A percentile compares a stretch with the other conserved stretches of the same genome.
phyloP scores from a whole-genome alignment of 257 asterid genomes.

The Solanum habrochaites region DNA sequence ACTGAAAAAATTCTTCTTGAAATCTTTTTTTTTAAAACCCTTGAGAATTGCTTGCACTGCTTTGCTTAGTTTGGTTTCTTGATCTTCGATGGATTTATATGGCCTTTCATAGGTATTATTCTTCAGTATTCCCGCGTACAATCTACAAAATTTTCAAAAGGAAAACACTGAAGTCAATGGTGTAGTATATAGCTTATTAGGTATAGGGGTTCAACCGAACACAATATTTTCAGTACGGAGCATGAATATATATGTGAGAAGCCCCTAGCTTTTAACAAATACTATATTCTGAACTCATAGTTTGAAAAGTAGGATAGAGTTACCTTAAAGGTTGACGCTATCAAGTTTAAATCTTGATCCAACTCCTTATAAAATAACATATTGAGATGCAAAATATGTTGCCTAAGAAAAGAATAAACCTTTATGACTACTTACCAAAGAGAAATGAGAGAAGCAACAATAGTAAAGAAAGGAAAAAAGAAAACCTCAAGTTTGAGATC shows the following conservation, averaged over 20 bases:
- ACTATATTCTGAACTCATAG: background rate
- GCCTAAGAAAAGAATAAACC: background rate
- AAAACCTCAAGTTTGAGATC: slow-evolving; percentile 25
- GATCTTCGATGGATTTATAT: slow-evolving; percentile 16
- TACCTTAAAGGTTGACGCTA: background rate
- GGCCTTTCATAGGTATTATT: slow-evolving; percentile 17
- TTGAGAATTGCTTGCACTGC: slow-evolving; percentile 28
- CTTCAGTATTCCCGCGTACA: slow-evolving; percentile 22
- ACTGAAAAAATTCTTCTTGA: too few species aligned
- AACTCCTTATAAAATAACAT: too few species aligned
- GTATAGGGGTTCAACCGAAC: background rate
- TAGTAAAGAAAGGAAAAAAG: background rate
- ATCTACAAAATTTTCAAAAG: background rate
- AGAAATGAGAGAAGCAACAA: background rate
- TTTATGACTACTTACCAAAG: background rate
- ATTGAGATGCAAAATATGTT: too few species aligned
- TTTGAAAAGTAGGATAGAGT: background rate
- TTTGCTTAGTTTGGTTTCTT: background rate
- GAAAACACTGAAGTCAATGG: background rate
- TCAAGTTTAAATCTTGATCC: background rate
- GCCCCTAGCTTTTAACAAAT: too few species aligned
- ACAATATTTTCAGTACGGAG: background rate
- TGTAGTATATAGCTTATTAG: background rate
- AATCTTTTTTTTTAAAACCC: background rate
- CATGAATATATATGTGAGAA: too few species aligned